Percentiles rank a stretch among this genome's conserved stretches.
These are phyloP conservation scores for Coemansia sp. DNA, from an alignment of 192 early-diverging fungal species.

Conservation along the genomic window DNA sequence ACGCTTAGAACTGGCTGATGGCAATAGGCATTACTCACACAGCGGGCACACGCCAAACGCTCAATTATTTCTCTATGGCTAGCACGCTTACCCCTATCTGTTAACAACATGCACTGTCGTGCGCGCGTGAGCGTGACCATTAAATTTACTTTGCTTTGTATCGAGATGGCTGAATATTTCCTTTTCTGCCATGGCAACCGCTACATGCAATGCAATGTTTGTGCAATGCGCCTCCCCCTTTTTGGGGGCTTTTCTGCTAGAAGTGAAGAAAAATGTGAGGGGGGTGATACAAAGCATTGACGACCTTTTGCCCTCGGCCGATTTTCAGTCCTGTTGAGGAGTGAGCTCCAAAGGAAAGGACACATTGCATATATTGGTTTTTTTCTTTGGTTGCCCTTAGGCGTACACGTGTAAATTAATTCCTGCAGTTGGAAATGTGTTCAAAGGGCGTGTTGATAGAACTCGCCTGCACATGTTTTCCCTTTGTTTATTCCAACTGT, in stretches of 20 bases:
- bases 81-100: neutral
- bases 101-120: conserved; percentile 9
- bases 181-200: conserved; percentile 11
- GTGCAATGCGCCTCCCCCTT: neutral
- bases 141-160: conserved; percentile 10
- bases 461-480: neutral
- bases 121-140: conserved; percentile 12
- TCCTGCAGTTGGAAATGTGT: conserved; percentile 7
- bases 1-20: neutral
- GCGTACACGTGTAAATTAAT: conserved; percentile 12
- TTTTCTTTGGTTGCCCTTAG: neutral
- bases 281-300: neutral
- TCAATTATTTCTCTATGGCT: neutral
- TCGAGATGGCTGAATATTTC: conserved; percentile 10
- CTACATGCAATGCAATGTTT: conserved; percentile 15
- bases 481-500: neutral
- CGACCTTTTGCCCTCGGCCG: neutral
- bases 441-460: neutral
- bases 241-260: neutral
- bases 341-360: neutral
- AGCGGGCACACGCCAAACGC: neutral
- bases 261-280: neutral
- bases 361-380: conserved; percentile 10
- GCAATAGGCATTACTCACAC: neutral
- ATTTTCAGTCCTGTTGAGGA: neutral